phyloP scores from a whole-genome alignment of 257 asterid genomes.

The Osmanthus fragrans region DNA sequence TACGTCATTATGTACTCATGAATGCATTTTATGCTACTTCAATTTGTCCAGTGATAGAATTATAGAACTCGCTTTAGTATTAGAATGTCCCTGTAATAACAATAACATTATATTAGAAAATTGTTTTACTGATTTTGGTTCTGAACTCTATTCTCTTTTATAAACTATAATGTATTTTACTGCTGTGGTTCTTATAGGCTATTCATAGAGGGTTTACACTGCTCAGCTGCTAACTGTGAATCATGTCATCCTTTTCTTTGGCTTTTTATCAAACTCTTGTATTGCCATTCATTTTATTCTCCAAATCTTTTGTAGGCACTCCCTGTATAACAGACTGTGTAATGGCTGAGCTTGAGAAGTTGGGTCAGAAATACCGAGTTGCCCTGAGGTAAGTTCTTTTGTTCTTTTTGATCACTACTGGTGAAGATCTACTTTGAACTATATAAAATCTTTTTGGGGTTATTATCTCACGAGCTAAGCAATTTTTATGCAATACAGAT shows the following conservation, averaged over 20 bases:
- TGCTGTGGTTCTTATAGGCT: background rate
- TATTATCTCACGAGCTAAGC: background rate
- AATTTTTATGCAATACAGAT: too few relatives aligned
- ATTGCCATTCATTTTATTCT: background rate
- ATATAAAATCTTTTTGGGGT: background rate
- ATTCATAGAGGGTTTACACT: background rate
- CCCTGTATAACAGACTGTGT: conserved; percentile 99
- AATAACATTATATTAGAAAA: background rate
- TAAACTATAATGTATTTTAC: background rate
- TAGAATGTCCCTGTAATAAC: background rate
- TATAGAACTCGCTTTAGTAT: background rate
- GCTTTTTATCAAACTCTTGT: background rate
- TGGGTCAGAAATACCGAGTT: conserved; percentile 90
- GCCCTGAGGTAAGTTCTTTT: conserved; percentile 66
- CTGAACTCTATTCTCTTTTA: background rate
- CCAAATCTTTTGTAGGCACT: conserved; percentile 53
- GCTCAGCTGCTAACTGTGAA: background rate
- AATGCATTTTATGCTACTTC: background rate
- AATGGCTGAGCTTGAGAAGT: conserved; percentile 99
- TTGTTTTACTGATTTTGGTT: background rate
- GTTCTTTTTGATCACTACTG: background rate
- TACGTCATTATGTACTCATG: background rate
- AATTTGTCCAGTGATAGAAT: background rate
- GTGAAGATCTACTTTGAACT: background rate
- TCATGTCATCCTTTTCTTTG: background rate